Evolutionary conservation across 1,284 basidiomycete genomes (phyloP), one percentile per base, ranked within the genome.

Genomic region (Lentinus polychrous): DNA sequence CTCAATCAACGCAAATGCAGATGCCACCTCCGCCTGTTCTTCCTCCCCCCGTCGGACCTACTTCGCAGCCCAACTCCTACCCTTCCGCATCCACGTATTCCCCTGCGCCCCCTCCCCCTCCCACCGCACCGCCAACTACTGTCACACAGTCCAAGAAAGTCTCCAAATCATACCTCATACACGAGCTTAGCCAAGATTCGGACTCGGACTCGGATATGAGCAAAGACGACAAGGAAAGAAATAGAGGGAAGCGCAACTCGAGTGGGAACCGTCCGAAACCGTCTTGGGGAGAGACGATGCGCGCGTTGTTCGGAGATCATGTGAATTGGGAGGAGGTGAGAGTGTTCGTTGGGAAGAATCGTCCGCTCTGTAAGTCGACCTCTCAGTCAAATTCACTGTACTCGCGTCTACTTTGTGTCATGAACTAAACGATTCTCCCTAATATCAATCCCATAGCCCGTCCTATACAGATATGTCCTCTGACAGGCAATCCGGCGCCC

Each of bases 271-370:
- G 66, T 1, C 81, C 83, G 0, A 76, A 77, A 50, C 82, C 83
- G 0, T 55, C 64, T 0, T 90, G 87, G 85, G 69, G 69, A 40
- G 77, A 84, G 40, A 86, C 82, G 2, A 90, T 89, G 82, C 62
- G 72, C 10, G 81, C 84, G 1, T 71, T 93, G 66, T 89, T 93
- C 56, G 90, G 90, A 3, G 71, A 81, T 46, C 78, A 86, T 55
- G 80, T 83, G 8, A 69, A 76, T 35, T 89, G 84, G 86, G 79
- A 83, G 43, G 74, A 80, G 15, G 52, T 86, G 17, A 78, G 74
- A 51, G 81, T 83, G 1, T 86, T 77, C 53, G 61, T 71, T 1
- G 71, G 75, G 15, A 84, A 81, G 61, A 71, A 71, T 17, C 68
- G 85, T 18, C 86, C 84, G 0, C 50, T 81, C 35, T 64, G 84